Base-by-base conservation (phyloP, 176 grass and related monocot species). In the Juncus inflexus region DNA sequence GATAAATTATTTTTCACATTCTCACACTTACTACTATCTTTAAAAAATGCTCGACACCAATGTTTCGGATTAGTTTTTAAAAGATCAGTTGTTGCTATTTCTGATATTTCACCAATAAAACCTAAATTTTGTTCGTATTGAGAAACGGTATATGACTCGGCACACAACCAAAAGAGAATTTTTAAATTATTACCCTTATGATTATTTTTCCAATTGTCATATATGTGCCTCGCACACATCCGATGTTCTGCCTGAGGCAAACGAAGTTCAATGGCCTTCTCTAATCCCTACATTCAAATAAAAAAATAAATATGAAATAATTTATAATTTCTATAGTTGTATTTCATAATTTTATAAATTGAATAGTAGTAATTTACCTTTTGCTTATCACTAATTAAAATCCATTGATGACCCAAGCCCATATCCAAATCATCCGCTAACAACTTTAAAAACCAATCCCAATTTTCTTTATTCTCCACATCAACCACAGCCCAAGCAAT, bases 231-330 rank as follows among this genome's bases (percentile, higher is more conserved):
- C 19, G 19, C 19, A 28, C 19, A 28, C 56, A 60, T 60, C 11
- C 15, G 16, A 35, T 16, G 15, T 60, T 36, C 15, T 60, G 12
- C 56, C 4, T 60, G 56, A 60, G 56, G 14, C 56, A 60, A 60
- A 35, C 19, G 11, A 28, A 7, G 7, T 10, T 28, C 56, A 60
- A 60, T 60, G 36, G 56, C 16, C 11, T 60, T 60, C 15, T 35
- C 56, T 35, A 35, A 60, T 28, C 56, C 56, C 14, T 60, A 60
- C 56, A 60, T 28, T 28, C 36, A 8, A 15, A 60, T 60, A 60
- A 7, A 58, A 60, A 7, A 7, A 9, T 7, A 60, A 60, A 28
- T 10, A 60, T 7, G 36, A 6, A 28, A 28, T 6, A 28, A 60
- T 28, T 7, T 15, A 28, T 1, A 28, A 59, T 4, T 59, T 59